Evolutionary conservation across 768 basidiomycete genomes (phyloP), one percentile per base, ranked within the genome.

Genomic region (Gymnopilus dilepis): DNA sequence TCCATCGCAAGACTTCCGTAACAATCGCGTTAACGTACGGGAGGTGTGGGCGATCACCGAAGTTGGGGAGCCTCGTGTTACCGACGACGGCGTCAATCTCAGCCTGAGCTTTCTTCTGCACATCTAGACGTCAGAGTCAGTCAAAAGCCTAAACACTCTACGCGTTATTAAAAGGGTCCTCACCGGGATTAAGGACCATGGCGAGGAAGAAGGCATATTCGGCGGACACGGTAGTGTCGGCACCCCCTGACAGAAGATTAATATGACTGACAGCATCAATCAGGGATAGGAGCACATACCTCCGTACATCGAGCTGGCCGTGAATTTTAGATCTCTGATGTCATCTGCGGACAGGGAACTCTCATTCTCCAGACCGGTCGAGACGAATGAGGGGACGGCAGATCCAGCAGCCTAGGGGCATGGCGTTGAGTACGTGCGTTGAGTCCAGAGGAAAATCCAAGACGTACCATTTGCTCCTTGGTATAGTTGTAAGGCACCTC

Each of bases 1-100:
- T 78, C 80, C 83, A 85, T 21, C 83, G 73, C 9, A 84, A 67
- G 5, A 81, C 70, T 65, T 87, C 86, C 1, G 76, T 78, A 21
- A 83, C 73, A 2, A 84, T 62, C 0, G 79, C 77, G 13, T 73
- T 73, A 21, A 84, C 62, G 59, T 88, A 88, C 0, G 86, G 84
- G 4, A 88, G 73, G 37, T 75, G 69, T 4, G 74, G 67, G 8
- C 75, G 69, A 69, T 87, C 86, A 5, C 71, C 68, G 31, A 79
- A 67, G 6, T 37, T 73, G 1, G 82, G 82, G 1, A 80, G 69
- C 22, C 81, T 72, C 17, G 74, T 75, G 6, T 60, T 63, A 0
- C 76, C 78, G 57, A 80, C 69, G 3, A 82, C 76, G 1, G 74
- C 58, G 60, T 83, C 82, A 4, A 88, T 75, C 64, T 87, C 87